Evolutionary conservation across 1,284 basidiomycete species (phyloP).

Genomic region (Trichosporon asahii): DNA sequence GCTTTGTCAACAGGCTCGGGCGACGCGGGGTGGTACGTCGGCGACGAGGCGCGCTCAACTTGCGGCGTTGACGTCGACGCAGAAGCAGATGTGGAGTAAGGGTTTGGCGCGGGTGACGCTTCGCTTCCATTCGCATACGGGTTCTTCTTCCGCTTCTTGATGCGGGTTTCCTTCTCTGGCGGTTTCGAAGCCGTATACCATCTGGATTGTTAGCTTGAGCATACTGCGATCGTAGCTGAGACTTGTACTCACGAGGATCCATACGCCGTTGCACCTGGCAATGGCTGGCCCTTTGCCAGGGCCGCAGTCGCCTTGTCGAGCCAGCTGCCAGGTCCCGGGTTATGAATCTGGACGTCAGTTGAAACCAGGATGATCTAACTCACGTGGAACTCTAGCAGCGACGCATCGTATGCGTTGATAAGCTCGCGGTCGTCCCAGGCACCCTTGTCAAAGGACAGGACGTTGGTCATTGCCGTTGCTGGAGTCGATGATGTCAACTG

Average conservation of each 20-base stretch:
- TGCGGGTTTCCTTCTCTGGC: slow-evolving; percentile 11
- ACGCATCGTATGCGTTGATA: slow-evolving; percentile 47
- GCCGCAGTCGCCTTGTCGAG: slow-evolving; percentile 51
- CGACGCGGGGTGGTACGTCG: slow-evolving; percentile 22
- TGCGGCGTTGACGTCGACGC: neutral
- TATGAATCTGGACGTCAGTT: slow-evolving; percentile 37
- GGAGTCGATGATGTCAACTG: neutral
- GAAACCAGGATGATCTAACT: slow-evolving; percentile 14
- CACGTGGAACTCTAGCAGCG: slow-evolving; percentile 50
- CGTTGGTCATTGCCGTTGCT: neutral
- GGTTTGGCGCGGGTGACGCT: neutral
- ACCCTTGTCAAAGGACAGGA: slow-evolving; percentile 6
- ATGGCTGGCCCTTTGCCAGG: slow-evolving; percentile 37
- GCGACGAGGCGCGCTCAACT: slow-evolving; percentile 9
- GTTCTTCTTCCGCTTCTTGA: slow-evolving; percentile 10
- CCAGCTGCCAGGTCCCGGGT: slow-evolving; percentile 51
- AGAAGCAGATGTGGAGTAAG: neutral
- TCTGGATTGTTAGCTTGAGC: slow-evolving; percentile 15
- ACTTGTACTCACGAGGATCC: slow-evolving; percentile 38
- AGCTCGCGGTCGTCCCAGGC: slow-evolving; percentile 52
- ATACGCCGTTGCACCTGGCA: slow-evolving; percentile 38
- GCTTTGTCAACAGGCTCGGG: neutral
- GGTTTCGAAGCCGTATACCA: slow-evolving; percentile 24
- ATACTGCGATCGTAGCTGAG: too few relatives aligned
- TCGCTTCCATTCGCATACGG: neutral